These are phyloP conservation scores for Penicillium maclennaniae DNA, from an alignment of 495 filamentous ascomycete species.

Conservation along the genomic window DNA sequence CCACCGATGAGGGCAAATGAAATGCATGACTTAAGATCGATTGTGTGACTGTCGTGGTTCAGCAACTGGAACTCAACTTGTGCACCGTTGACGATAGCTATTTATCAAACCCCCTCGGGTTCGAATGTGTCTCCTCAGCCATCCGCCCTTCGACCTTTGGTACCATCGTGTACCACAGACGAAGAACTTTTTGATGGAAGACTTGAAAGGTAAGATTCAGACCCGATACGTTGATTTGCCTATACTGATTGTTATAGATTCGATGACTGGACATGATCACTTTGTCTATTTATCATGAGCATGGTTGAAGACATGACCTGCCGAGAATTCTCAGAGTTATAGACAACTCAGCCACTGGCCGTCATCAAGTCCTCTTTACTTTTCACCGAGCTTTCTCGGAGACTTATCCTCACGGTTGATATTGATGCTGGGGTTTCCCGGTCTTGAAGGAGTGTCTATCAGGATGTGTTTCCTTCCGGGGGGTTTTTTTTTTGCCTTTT, in stretches of 20 bases:
- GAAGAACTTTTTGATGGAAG: constrained; percentile 7
- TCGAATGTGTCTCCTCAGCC: not conserved
- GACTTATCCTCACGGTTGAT: not conserved
- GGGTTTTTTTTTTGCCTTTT: constrained; percentile 3
- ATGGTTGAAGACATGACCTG: constrained; percentile 1
- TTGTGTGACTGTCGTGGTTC: constrained; percentile 7
- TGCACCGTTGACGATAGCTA: not conserved
- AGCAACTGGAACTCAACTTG: constrained; percentile 1
- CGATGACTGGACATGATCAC: constrained; percentile 7
- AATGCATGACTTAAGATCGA: constrained; percentile 9
- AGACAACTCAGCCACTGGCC: constrained; percentile 4
- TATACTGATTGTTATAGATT: constrained; percentile 4
- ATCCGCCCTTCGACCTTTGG: not conserved
- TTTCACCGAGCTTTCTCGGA: not conserved
- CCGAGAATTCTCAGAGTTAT: not conserved
- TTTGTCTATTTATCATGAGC: constrained; percentile 9
- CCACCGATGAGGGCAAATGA: constrained; percentile 58
- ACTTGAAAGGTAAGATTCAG: constrained; percentile 4
- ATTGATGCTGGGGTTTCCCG: not conserved
- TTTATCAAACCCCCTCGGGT: not conserved
- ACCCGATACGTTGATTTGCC: not conserved
- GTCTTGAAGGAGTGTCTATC: not conserved
- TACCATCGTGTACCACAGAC: constrained; percentile 1
- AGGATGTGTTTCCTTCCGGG: constrained; percentile 3
- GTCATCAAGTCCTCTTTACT: not conserved